Conservation (phyloP, 2,329 filamentous ascomycete species). For the Myotisia sp. region DNA sequence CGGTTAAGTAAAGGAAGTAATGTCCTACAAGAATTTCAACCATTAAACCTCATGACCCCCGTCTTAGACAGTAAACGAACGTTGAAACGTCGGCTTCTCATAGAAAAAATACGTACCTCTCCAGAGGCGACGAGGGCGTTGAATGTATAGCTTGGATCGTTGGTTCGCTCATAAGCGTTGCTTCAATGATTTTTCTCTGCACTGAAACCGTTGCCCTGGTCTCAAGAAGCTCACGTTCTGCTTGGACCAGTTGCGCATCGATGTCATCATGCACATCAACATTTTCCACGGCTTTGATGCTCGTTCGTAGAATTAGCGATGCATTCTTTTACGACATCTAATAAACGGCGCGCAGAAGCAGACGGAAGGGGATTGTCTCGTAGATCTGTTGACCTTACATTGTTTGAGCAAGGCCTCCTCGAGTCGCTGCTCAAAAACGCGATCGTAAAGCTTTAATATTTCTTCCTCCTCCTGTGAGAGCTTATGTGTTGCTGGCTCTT, state of each 20-base stretch:
- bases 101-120: constrained; percentile 46
- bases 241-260: constrained; percentile 36
- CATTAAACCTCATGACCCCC: constrained; percentile 2
- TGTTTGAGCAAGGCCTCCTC: constrained; percentile 53
- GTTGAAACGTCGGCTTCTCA: constrained; percentile 5
- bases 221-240: constrained; percentile 54
- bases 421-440: constrained; percentile 54
- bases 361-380: neutral
- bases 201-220: constrained; percentile 56
- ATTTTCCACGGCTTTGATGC: neutral
- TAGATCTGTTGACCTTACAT: constrained; percentile 16
- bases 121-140: constrained; percentile 48
- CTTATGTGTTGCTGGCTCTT: constrained; percentile 36
- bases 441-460: constrained; percentile 56
- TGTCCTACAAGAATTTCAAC: constrained; percentile 35
- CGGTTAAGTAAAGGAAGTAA: constrained; percentile 52
- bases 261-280: constrained; percentile 32
- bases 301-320: too few relatives aligned
- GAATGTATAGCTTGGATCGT: constrained; percentile 64
- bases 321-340: too few relatives aligned
- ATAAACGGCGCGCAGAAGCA: neutral
- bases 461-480: constrained; percentile 53
- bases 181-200: constrained; percentile 53
- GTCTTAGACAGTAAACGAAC: neutral
- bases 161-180: constrained; percentile 57